A percentile compares a stretch with the other conserved stretches of the same genome.
Conservation (phyloP, 805 yeast species). For the Lachancea meyersii region DNA sequence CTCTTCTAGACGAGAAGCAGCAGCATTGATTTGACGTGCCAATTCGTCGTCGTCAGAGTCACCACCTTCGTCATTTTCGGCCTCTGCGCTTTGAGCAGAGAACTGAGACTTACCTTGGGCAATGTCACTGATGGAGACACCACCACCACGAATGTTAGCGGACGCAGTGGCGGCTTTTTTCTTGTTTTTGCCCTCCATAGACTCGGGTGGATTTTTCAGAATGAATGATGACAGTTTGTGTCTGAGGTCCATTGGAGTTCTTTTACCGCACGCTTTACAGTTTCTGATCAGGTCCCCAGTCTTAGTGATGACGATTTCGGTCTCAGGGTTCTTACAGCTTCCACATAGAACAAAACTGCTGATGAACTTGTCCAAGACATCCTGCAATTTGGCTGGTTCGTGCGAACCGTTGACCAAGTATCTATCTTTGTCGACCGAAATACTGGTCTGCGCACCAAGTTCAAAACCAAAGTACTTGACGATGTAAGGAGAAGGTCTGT, state of each 20-base stretch:
- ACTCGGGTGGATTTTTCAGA: constrained; percentile 78
- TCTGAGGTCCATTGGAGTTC: constrained; percentile 75
- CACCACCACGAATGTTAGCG: constrained; percentile 85
- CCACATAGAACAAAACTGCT: constrained; percentile 88
- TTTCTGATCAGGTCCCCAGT: constrained; percentile 74
- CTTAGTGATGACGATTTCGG: constrained; percentile 71
- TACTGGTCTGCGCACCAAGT: constrained; percentile 91
- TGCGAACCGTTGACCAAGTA: constrained; percentile 93
- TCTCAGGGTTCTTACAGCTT: constrained; percentile 94
- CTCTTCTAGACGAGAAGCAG: constrained; percentile 64
- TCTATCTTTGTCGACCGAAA: constrained; percentile 74
- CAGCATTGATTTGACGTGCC: constrained; percentile 75
- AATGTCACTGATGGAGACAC: constrained; percentile 70
- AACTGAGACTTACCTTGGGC: constrained; percentile 48
- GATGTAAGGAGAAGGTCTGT: constrained; percentile 87
- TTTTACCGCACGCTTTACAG: constrained; percentile 97
- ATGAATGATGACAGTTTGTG: constrained; percentile 84
- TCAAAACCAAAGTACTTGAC: constrained; percentile 95
- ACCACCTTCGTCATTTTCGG: constrained; percentile 24
- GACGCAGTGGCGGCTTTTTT: constrained; percentile 83
- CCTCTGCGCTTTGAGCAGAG: constrained; percentile 27
- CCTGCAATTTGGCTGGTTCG: constrained; percentile 85
- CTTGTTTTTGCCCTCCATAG: constrained; percentile 50
- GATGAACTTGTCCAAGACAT: constrained; percentile 89
- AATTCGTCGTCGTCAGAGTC: constrained; percentile 63